Percentiles rank a stretch among this genome's conserved stretches.
Evolutionary conservation across 2,329 filamentous ascomycete genomes (phyloP).

Genomic region (Pseudocercospora vitis): DNA sequence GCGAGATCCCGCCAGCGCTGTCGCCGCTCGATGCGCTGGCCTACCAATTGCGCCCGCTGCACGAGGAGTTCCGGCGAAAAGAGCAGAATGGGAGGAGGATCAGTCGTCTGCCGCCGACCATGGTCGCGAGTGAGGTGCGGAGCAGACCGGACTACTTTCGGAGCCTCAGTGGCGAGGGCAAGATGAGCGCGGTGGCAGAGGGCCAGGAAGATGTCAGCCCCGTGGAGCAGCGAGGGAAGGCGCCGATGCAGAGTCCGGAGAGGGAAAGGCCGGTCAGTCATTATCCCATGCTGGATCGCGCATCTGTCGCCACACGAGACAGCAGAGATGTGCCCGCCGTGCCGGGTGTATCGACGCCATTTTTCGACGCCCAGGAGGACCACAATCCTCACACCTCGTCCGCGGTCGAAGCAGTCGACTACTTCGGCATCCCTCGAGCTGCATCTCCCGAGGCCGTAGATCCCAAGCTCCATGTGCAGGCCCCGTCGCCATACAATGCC

Average conservation of each 20-base stretch:
- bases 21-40: slow-evolving; percentile 96
- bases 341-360: slow-evolving; percentile 25
- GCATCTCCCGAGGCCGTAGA: slow-evolving; percentile 49
- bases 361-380: slow-evolving; percentile 30
- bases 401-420: slow-evolving; percentile 33
- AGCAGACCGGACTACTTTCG: slow-evolving; percentile 79
- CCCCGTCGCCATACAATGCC: slow-evolving; percentile 45
- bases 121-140: slow-evolving; percentile 76
- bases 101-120: slow-evolving; percentile 80
- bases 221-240: slow-evolving; percentile 10
- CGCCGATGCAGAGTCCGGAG: slow-evolving; percentile 31
- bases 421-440: slow-evolving; percentile 49
- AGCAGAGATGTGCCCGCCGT: slow-evolving; percentile 19
- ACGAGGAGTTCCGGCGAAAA: slow-evolving; percentile 71
- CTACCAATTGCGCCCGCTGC: slow-evolving; percentile 68
- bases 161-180: slow-evolving; percentile 59
- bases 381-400: slow-evolving; percentile 13
- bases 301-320: slow-evolving; percentile 22
- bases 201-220: slow-evolving; percentile 46
- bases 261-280: slow-evolving; percentile 38
- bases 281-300: slow-evolving; percentile 36
- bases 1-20: slow-evolving; percentile 75
- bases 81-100: slow-evolving; percentile 70
- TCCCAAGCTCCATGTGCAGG: slow-evolving; percentile 42
- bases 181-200: slow-evolving; percentile 39